Percentiles rank a stretch among this genome's conserved stretches.
phyloP scores from a whole-genome alignment of 768 basidiomycete species.

The Suillus clintonianus region DNA sequence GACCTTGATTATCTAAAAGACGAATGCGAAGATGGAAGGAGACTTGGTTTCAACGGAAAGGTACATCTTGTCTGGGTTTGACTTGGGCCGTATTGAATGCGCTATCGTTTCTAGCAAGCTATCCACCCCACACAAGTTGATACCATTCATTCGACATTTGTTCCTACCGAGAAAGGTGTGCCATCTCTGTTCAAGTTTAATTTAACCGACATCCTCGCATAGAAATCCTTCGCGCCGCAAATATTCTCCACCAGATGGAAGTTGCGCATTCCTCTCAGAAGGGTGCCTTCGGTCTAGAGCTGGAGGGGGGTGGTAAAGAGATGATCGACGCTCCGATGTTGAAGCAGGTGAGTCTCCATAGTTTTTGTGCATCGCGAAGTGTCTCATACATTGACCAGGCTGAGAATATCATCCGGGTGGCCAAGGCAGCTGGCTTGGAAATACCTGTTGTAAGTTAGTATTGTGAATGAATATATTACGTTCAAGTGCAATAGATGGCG shows the following conservation, averaged over 20 bases:
- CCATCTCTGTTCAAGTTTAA: not conserved
- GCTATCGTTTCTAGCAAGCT: constrained; percentile 68
- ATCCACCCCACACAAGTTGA: constrained; percentile 88
- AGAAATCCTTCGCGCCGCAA: constrained; percentile 80
- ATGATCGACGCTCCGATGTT: constrained; percentile 96
- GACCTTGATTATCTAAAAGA: constrained; percentile 63
- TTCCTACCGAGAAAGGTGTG: constrained; percentile 70
- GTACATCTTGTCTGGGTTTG: constrained; percentile 34
- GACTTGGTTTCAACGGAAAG: constrained; percentile 92
- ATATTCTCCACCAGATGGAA: constrained; percentile 69
- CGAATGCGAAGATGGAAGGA: constrained; percentile 78
- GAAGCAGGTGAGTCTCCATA: constrained; percentile 56
- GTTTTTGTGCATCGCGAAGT: not conserved
- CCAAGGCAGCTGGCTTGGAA: constrained; percentile 53
- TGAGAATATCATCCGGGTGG: constrained; percentile 52
- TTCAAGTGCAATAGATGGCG: not conserved
- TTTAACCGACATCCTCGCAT: constrained; percentile 1
- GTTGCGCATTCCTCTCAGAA: constrained; percentile 49
- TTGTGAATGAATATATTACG: not conserved
- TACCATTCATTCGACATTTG: constrained; percentile 75
- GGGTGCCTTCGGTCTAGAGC: constrained; percentile 77
- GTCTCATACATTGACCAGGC: constrained; percentile 35
- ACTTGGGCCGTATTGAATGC: not conserved
- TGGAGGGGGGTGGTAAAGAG: constrained; percentile 54
- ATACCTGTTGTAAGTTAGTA: constrained; percentile 47